These are phyloP conservation scores for Sanghuangporus weigelae DNA, from an alignment of 1,284 basidiomycete species.

Conservation along the genomic window DNA sequence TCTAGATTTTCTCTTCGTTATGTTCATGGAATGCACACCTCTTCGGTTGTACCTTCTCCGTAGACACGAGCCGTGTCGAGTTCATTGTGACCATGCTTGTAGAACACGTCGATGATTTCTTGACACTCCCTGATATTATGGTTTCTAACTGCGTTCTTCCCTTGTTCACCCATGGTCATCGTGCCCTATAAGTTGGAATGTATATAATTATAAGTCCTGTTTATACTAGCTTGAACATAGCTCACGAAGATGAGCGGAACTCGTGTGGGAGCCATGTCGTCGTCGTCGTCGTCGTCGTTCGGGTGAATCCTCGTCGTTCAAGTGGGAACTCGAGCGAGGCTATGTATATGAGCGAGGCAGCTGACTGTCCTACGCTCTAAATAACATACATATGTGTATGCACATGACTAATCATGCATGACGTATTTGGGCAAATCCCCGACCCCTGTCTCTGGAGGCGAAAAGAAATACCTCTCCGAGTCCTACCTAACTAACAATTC, in stretches of 20 bases:
- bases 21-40: slow-evolving; percentile 27
- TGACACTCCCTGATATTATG: slow-evolving; percentile 35
- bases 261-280: slow-evolving; percentile 21
- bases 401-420: background rate
- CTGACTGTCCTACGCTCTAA: background rate
- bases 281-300: no score
- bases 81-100: slow-evolving; percentile 38
- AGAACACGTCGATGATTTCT: slow-evolving; percentile 42
- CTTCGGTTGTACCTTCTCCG: slow-evolving; percentile 46
- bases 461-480: background rate
- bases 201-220: background rate
- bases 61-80: slow-evolving; percentile 49
- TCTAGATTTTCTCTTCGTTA: background rate
- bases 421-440: background rate
- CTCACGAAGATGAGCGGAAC: slow-evolving; percentile 35
- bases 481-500: background rate
- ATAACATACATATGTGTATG: background rate
- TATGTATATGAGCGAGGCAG: background rate
- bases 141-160: slow-evolving; percentile 39
- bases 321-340: background rate
- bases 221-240: background rate
- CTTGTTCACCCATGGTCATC: slow-evolving; percentile 43
- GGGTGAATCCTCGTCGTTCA: background rate
- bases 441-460: background rate
- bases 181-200: slow-evolving; percentile 33